Conservation (phyloP, 768 basidiomycete species). For the Amanita fuliginea region DNA sequence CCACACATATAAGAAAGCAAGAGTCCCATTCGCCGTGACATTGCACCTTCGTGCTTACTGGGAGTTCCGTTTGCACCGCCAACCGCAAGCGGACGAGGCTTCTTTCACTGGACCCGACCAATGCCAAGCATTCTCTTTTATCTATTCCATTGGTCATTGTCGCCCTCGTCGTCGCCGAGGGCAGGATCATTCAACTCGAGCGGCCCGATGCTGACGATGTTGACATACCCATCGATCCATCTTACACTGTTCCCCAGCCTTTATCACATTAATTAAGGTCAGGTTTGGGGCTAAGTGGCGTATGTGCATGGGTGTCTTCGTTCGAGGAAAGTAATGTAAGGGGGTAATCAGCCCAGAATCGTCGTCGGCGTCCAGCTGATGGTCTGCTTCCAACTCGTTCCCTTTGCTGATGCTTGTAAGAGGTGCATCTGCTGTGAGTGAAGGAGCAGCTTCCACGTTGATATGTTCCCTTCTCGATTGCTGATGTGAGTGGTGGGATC, state of each 20-base stretch:
- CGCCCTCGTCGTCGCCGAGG: constrained; percentile 7
- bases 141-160: constrained; percentile 7
- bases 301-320: not conserved
- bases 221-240: constrained; percentile 16
- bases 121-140: constrained; percentile 8
- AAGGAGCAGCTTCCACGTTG: not conserved
- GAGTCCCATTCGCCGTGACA: not conserved
- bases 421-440: constrained; percentile 3
- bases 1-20: not conserved
- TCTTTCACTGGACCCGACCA: constrained; percentile 10
- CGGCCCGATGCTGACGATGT: constrained; percentile 13
- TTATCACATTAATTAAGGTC: constrained; percentile 12
- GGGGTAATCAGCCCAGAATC: constrained; percentile 6
- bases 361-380: constrained; percentile 1
- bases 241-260: constrained; percentile 13
- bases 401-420: not conserved
- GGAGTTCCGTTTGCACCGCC: not conserved
- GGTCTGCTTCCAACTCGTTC: constrained; percentile 4
- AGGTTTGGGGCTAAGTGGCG: not conserved
- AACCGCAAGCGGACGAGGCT: constrained; percentile 7
- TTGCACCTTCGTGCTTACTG: not conserved
- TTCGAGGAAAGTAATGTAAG: not conserved
- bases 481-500: not conserved
- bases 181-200: constrained; percentile 9
- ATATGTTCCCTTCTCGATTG: not conserved